Base-by-base conservation (phyloP, 2,329 filamentous ascomycete species). In the Elsinoe ampelina region DNA sequence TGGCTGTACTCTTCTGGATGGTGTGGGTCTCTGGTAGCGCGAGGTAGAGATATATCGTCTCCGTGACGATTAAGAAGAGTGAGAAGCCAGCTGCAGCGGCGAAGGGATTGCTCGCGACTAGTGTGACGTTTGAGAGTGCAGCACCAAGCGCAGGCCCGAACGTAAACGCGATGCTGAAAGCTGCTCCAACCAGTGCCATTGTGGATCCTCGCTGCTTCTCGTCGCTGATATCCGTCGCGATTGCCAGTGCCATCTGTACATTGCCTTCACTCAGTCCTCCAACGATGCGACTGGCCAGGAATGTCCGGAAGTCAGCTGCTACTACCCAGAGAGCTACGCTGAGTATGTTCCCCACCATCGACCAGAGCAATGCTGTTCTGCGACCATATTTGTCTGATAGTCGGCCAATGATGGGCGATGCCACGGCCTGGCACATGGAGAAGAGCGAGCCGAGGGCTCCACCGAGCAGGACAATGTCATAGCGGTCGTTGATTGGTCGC, bases 151-250 rank as follows among this genome's bases (percentile, higher is more conserved):
- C 90, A 0, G 93, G 93, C 0, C 93, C 93, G 68, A 96, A 95
- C 0, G 93, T 98, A 69, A 98, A 98, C 15, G 93, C 93, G 63
- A 98, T 85, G 60, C 89, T 95, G 74, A 98, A 98, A 74, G 93
- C 97, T 12, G 87, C 91, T 58, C 93, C 93, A 26, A 98, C 92
- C 56, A 98, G 78, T 6, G 93, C 93, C 89, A 98, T 96, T 41
- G 93, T 96, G 17, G 89, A 84, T 19, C 92, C 89, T 26, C 93
- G 83, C 66, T 85, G 86, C 58, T 81, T 80, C 63, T 92, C 86
- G 65, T 95, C 90, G 42, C 89, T 95, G 62, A 98, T 91, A 70
- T 98, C 93, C 38, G 92, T 93, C 15, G 93, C 93, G 70, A 98
- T 97, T 41, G 93, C 92, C 61, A 92, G 93, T 3, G 93, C 92